These are phyloP conservation scores for Jacaranda copaia DNA, from an alignment of 257 asterid species.

Conservation along the genomic window DNA sequence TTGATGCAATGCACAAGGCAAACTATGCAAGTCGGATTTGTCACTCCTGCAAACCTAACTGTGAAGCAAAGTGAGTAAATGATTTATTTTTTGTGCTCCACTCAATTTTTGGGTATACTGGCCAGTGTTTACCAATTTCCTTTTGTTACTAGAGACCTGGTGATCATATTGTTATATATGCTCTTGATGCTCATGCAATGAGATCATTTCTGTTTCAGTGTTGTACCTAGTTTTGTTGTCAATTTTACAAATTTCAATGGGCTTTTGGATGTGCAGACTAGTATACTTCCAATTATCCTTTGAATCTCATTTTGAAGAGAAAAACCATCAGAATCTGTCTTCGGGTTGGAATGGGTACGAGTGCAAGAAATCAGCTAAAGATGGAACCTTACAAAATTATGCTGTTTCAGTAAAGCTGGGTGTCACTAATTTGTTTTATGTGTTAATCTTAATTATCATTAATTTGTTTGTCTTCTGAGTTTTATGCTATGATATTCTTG, in stretches of 20 bases:
- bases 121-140: neutral
- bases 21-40: slow-evolving; percentile 99
- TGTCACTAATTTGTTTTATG: too few species aligned
- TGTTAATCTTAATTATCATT: too few species aligned
- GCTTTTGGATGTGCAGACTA: neutral
- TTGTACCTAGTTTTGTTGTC: neutral
- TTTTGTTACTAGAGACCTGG: neutral
- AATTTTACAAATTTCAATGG: neutral
- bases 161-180: neutral
- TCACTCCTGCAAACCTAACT: slow-evolving; percentile 97
- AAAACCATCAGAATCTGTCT: too few species aligned
- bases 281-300: neutral
- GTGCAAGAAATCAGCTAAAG: too few species aligned
- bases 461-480: too few species aligned
- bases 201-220: neutral
- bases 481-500: too few species aligned
- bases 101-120: neutral
- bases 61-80: slow-evolving; percentile 93
- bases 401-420: too few species aligned
- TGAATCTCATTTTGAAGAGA: too few species aligned
- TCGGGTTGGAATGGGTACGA: too few species aligned
- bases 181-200: neutral
- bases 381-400: too few species aligned
- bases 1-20: slow-evolving; percentile 99
- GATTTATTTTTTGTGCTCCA: slow-evolving; percentile 24